Base-by-base conservation (phyloP, 1,284 basidiomycete genomes). In the Moniliophthora roreri region DNA sequence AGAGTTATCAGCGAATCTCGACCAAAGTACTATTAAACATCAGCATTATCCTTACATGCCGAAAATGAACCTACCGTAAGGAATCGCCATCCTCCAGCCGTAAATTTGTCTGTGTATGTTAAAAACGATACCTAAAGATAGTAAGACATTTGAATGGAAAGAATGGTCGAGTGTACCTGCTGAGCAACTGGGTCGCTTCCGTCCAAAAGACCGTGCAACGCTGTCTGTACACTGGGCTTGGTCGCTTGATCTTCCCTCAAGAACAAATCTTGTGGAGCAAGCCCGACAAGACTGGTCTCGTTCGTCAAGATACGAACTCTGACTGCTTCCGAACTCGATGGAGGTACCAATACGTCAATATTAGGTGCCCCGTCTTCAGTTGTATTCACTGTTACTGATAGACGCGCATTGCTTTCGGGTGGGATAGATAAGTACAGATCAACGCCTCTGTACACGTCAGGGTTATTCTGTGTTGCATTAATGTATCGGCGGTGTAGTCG, bases 51-150 rank as follows among this genome's bases (percentile, higher is more conserved):
- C 13, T 21, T 10, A 44, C 8, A 21, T n/a, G 18, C 16, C n/a
- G 6, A 26, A 39, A 41, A 18, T 16, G n/a, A 38, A 39, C 54
- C 9, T 52, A 65, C 64, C 20, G 64, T 66, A 34, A 64, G 49
- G 47, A 66, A 66, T 45, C 63, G 48, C 64, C 64, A 66, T 48
- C 63, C 64, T 4, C 64, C 64, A 35, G 63, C 64, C 11, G 58
- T 60, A 28, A 62, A 66, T 42, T 63, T 66, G 24, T 66, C 55
- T 39, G 56, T 40, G 48, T 60, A 66, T 3, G 62, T 60, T 40
- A 66, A 54, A 48, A 64, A 66, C 2, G 64, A 64, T 16, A 64
- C 62, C 63, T 65, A 52, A 3, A n/a, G 23, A 36, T 8, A 24
- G 10, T 11, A 18, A n/a, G n/a, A 35, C 7, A 23, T 34, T 5